phyloP scores from a whole-genome alignment of 2,329 filamentous ascomycete species.

The Colletotrichum australisinense region DNA sequence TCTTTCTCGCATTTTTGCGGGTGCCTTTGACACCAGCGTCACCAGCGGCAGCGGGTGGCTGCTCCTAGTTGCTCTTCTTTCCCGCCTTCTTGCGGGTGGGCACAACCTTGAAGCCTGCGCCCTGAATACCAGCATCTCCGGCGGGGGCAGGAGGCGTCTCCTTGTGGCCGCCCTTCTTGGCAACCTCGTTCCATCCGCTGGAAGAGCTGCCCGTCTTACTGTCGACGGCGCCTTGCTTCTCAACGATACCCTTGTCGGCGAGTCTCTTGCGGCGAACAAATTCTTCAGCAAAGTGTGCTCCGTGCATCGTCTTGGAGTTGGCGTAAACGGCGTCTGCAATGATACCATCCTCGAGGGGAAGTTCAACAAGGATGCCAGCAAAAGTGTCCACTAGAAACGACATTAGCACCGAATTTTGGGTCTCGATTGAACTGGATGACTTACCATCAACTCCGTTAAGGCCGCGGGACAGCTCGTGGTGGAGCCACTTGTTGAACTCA shows the following conservation, averaged over 20 bases:
- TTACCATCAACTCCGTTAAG: slow-evolving; percentile 67
- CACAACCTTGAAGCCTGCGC: slow-evolving; percentile 88
- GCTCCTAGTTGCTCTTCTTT: slow-evolving; percentile 69
- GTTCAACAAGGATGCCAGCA: slow-evolving; percentile 77
- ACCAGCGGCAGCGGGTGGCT: slow-evolving; percentile 52
- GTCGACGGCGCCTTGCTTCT: slow-evolving; percentile 73
- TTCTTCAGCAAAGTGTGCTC: slow-evolving; percentile 92
- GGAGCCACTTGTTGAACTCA: slow-evolving; percentile 95
- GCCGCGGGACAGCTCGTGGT: slow-evolving; percentile 81
- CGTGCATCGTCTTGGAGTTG: slow-evolving; percentile 89
- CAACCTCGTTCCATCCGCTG: slow-evolving; percentile 91
- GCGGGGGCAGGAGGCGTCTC: slow-evolving; percentile 57
- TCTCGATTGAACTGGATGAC: slow-evolving; percentile 40
- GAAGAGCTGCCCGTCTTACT: slow-evolving; percentile 57
- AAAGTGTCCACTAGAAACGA: slow-evolving; percentile 77
- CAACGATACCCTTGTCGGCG: slow-evolving; percentile 90
- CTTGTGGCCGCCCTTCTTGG: slow-evolving; percentile 82
- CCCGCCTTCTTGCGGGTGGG: slow-evolving; percentile 90
- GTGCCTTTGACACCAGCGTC: slow-evolving; percentile 58
- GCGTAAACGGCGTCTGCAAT: slow-evolving; percentile 93
- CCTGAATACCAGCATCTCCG: slow-evolving; percentile 51
- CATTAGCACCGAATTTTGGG: slow-evolving; percentile 45
- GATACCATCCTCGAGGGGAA: slow-evolving; percentile 82
- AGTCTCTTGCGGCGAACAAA: slow-evolving; percentile 93
- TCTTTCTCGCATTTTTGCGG: slow-evolving; percentile 91